Conservation (phyloP, 805 yeast genomes). For the Spathaspora arborariae region DNA sequence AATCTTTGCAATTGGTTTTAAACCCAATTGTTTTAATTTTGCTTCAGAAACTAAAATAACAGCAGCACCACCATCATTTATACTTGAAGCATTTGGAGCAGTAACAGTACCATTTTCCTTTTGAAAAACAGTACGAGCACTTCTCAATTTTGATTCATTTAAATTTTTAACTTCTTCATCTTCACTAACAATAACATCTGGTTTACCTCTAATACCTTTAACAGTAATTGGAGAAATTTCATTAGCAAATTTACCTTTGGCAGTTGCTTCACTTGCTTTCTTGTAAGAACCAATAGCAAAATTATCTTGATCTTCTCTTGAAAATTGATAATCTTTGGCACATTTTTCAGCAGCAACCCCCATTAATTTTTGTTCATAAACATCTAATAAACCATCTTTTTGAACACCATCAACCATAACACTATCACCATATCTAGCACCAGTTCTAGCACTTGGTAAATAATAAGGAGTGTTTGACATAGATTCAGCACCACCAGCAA, state of each 20-base stretch:
- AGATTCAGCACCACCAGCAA: conserved; percentile 97
- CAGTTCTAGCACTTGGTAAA: conserved; percentile 77
- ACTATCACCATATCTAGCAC: conserved; percentile 86
- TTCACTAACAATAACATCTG: conserved; percentile 61
- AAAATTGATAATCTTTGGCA: conserved; percentile 71
- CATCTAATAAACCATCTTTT: conserved; percentile 92
- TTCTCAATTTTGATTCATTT: conserved; percentile 67
- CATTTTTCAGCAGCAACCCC: conserved; percentile 97
- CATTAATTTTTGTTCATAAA: conserved; percentile 85
- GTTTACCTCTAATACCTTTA: conserved; percentile 86
- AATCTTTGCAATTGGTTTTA: conserved; percentile 87
- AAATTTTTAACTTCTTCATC: conserved; percentile 86
- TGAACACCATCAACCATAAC: conserved; percentile 81
- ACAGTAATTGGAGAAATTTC: conserved; percentile 89
- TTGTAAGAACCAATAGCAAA: conserved; percentile 82
- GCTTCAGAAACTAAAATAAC: conserved; percentile 79
- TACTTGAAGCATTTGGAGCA: conserved; percentile 93
- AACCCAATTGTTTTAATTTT: conserved; percentile 78
- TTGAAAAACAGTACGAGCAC: conserved; percentile 94
- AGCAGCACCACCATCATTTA: conserved; percentile 98
- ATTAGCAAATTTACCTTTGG: conserved; percentile 70
- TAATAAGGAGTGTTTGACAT: conserved; percentile 97
- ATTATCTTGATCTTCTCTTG: conserved; percentile 87
- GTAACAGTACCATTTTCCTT: conserved; percentile 94
- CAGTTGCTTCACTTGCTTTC: conserved; percentile 80